Evolutionary conservation across 1,284 basidiomycete genomes (phyloP).

Genomic region (Puccinia triticina): DNA sequence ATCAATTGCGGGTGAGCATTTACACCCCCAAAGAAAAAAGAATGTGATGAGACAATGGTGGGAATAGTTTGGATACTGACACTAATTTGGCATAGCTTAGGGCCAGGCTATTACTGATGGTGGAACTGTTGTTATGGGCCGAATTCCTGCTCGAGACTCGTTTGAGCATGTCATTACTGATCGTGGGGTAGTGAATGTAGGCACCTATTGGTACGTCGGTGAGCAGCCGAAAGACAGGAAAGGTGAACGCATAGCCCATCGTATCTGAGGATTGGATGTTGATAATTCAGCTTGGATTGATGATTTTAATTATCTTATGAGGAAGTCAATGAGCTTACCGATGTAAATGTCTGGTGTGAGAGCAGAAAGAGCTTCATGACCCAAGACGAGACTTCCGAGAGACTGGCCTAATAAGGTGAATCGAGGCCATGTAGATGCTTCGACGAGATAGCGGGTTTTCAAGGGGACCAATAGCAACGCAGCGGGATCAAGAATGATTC

Average conservation of each 20-base stretch:
- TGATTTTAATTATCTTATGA: not conserved
- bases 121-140: constrained; percentile 71
- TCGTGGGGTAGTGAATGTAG: constrained; percentile 95
- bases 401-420: constrained; percentile 93
- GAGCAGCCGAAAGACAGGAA: constrained; percentile 73
- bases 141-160: constrained; percentile 70
- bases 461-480: constrained; percentile 79
- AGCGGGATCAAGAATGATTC: constrained; percentile 71
- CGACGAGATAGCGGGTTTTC: constrained; percentile 71
- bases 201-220: constrained; percentile 70
- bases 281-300: not conserved
- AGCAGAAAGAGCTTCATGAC: constrained; percentile 72
- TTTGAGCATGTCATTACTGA: constrained; percentile 88
- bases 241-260: constrained; percentile 96
- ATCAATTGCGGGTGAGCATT: constrained; percentile 19
- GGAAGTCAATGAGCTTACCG: constrained; percentile 64
- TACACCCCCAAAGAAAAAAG: constrained; percentile 17
- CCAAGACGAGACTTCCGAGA: constrained; percentile 80
- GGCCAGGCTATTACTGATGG: constrained; percentile 68
- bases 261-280: constrained; percentile 69
- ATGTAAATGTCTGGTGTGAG: constrained; percentile 87
- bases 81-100: constrained; percentile 73
- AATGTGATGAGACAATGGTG: constrained; percentile 35
- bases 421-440: constrained; percentile 78
- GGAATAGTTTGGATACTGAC: constrained; percentile 63